These are phyloP conservation scores for Tarenaya hassleriana DNA, from an alignment of 345 rosid genomes.

Conservation along the genomic window DNA sequence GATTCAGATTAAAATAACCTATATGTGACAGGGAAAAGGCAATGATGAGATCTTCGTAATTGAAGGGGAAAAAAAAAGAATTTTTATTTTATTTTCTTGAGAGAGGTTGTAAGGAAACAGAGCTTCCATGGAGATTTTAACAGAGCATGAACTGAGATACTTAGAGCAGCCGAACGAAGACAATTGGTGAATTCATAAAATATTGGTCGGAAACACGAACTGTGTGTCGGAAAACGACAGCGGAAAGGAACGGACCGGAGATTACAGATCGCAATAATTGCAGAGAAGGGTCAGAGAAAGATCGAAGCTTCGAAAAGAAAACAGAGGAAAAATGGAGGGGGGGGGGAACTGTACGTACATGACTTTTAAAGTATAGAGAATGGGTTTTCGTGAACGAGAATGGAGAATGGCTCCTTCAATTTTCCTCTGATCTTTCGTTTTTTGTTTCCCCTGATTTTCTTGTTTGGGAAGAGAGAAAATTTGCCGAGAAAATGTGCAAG, in stretches of 20 bases:
- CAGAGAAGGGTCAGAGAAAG: background rate
- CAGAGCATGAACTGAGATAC: conserved; percentile 12
- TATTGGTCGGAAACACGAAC: background rate
- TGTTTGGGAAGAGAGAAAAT: conserved; percentile 11
- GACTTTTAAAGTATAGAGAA: conserved; percentile 22
- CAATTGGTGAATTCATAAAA: conserved; percentile 15
- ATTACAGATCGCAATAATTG: background rate
- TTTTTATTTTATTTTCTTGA: no score
- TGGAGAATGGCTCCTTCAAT: conserved; percentile 24
- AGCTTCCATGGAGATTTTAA: conserved; percentile 27
- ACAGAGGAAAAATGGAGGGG: no score
- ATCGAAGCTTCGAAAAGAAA: no score
- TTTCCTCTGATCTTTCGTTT: background rate
- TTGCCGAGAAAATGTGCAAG: conserved; percentile 16
- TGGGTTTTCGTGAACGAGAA: no score
- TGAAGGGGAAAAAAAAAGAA: no score
- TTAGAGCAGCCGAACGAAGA: conserved; percentile 16
- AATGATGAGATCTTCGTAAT: no score
- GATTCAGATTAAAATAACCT: no score
- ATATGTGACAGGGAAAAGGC: no score
- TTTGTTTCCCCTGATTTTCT: background rate
- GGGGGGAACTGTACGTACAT: conserved; percentile 25
- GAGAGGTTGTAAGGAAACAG: conserved; percentile 20
- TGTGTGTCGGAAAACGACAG: conserved; percentile 24
- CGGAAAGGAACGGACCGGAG: conserved; percentile 5